Percentiles rank a stretch among this genome's conserved stretches.
Evolutionary conservation across 2,329 filamentous ascomycete genomes (phyloP).

Genomic region (Myrmaecium sp.): DNA sequence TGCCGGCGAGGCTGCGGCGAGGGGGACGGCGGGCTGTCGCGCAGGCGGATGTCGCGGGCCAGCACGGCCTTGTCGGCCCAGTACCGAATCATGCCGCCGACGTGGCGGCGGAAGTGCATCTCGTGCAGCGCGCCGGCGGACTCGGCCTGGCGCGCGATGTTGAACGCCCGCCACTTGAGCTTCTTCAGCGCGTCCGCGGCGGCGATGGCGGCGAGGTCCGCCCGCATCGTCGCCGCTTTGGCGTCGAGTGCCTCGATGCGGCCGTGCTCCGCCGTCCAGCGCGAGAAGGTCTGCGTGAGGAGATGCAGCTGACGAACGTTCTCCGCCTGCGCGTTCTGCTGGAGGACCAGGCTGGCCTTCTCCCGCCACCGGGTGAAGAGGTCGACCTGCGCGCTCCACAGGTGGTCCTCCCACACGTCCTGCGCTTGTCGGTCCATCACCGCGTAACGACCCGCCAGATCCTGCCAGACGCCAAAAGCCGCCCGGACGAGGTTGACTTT

Average conservation of each 20-base stretch:
- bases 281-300: conserved; percentile 12
- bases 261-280: conserved; percentile 11
- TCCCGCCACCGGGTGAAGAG: conserved; percentile 27
- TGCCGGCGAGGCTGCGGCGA: not conserved
- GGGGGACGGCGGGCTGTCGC: not conserved
- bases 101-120: conserved; percentile 37
- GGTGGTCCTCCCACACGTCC: conserved; percentile 10
- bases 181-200: conserved; percentile 34
- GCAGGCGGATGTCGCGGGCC: too few species aligned
- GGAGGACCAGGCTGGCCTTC: conserved; percentile 13
- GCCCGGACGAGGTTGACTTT: conserved; percentile 36
- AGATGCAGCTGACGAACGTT: conserved; percentile 14
- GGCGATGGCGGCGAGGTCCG: conserved; percentile 29
- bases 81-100: conserved; percentile 36
- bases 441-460: conserved; percentile 8
- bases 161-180: conserved; percentile 41
- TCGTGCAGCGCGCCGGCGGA: conserved; percentile 35
- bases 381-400: conserved; percentile 11
- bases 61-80: conserved; percentile 33
- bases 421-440: conserved; percentile 17
- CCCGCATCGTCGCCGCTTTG: conserved; percentile 29
- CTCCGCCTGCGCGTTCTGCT: conserved; percentile 10
- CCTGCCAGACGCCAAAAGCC: conserved; percentile 21
- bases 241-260: conserved; percentile 16
- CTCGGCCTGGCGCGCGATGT: conserved; percentile 32